Base-by-base conservation (phyloP, 2,329 filamentous ascomycete genomes). In the Emergomyces pasteurianus region DNA sequence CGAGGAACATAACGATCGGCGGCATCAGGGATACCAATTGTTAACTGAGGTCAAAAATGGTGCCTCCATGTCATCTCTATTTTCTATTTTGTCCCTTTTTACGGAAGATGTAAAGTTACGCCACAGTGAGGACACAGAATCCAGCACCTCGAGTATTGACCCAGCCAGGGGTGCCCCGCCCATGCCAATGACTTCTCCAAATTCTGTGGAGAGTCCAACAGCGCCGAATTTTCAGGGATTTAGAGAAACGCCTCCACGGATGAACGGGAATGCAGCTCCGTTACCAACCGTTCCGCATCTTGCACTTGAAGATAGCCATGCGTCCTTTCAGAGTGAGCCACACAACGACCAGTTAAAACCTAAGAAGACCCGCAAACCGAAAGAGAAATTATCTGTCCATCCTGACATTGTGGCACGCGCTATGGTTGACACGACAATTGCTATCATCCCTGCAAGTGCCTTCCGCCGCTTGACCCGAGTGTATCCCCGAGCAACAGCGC, bases 31-130 rank as follows among this genome's bases (percentile, higher is more conserved):
- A 38, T 99, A 99, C 69, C 94, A 97, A 72, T 81, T 99, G 46
- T 80, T 99, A 59, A 99, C 94, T 0, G 95, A 99, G 74, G 92
- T 99, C 59, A 95, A 94, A 69, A 99, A 99, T 68, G 94, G 94
- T 16, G 92, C 94, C 1, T 92, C 95, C 0, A 96, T 99, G 92
- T 99, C 94, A 5, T 99, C 94, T 0, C 77, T 99, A 1, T 99
- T 99, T 74, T 97, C 94, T 0, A 96, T 99, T 66, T 85, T 65
- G 75, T 95, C 92, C 1, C 79, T 99, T 0, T 99, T 99, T 70
- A 99, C 94, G 2, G 94, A 99, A 72, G 92, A 96, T 69, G 86
- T 99, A 59, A 88, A 89, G 65, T 78, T 99, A 40, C 84, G 86
- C 26, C 81, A 86, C 64, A 83, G 86, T 0, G 80, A 81, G 50